Evolutionary conservation across 2,329 filamentous ascomycete species (phyloP).

Genomic region (Colletotrichum eleusines): DNA sequence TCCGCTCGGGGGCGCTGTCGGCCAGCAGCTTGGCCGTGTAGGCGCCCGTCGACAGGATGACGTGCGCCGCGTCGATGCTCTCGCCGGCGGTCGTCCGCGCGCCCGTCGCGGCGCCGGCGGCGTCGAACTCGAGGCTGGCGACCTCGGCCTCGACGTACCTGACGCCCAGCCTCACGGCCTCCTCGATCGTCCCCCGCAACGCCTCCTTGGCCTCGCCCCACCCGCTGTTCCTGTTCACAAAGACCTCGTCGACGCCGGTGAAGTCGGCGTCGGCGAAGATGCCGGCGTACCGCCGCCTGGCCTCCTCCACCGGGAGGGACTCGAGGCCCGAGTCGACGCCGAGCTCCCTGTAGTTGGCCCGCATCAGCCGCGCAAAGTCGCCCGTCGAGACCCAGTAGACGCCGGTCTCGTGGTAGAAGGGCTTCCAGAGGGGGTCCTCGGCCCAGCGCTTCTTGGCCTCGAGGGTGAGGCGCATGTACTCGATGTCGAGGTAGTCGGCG

Average conservation of each 20-base stretch:
- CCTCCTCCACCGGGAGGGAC: slow-evolving; percentile 61
- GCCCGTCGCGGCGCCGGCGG: slow-evolving; percentile 58
- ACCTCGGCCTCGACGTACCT: slow-evolving; percentile 63
- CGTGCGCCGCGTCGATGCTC: slow-evolving; percentile 60
- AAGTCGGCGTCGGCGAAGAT: slow-evolving; percentile 67
- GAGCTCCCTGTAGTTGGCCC: slow-evolving; percentile 48
- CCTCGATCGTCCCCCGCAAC: slow-evolving; percentile 60
- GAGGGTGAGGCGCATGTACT: slow-evolving; percentile 49
- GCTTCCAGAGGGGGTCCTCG: slow-evolving; percentile 46
- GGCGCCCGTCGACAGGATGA: slow-evolving; percentile 62
- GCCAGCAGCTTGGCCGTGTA: slow-evolving; percentile 63
- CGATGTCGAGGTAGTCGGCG: slow-evolving; percentile 51
- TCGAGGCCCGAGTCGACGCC: slow-evolving; percentile 50
- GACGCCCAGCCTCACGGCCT: slow-evolving; percentile 62
- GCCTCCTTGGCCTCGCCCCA: slow-evolving; percentile 69
- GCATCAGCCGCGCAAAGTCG: slow-evolving; percentile 50
- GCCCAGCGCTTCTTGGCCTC: slow-evolving; percentile 50
- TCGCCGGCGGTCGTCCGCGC: slow-evolving; percentile 60
- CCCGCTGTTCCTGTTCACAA: slow-evolving; percentile 66
- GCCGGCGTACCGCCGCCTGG: slow-evolving; percentile 60
- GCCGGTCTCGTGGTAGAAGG: slow-evolving; percentile 49
- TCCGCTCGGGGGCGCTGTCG: slow-evolving; percentile 56
- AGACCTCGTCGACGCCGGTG: slow-evolving; percentile 63
- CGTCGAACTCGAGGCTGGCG: slow-evolving; percentile 54
- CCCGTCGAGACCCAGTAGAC: slow-evolving; percentile 55